Evolutionary conservation across 495 filamentous ascomycete genomes (phyloP).

Genomic region (Penicillium soppii): DNA sequence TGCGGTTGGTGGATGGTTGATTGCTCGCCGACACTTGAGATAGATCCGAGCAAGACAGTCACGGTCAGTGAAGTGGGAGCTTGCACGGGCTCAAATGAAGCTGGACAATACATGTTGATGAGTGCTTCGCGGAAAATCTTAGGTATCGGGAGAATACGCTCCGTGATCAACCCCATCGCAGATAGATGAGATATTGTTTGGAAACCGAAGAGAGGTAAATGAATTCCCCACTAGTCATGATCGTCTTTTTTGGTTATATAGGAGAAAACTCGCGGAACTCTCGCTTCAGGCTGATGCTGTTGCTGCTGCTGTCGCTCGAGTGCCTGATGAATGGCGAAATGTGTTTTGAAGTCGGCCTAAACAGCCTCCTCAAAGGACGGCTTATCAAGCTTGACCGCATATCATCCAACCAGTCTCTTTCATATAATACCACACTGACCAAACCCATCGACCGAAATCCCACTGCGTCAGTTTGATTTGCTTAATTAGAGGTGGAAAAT

Average conservation of each 20-base stretch:
- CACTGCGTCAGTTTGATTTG: no score
- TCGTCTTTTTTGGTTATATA: constrained; percentile 15
- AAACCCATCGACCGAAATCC: no score
- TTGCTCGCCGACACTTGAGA: constrained; percentile 29
- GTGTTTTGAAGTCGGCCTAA: constrained; percentile 9
- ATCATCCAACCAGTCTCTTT: constrained; percentile 3
- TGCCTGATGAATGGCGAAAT: not conserved
- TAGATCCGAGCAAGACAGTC: constrained; percentile 45
- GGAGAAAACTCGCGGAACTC: constrained; percentile 6
- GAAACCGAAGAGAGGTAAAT: constrained; percentile 13
- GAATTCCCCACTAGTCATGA: constrained; percentile 25
- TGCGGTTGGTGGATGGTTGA: not conserved
- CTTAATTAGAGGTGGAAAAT: no score
- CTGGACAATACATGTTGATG: constrained; percentile 30
- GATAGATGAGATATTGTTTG: constrained; percentile 11
- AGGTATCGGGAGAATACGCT: constrained; percentile 39
- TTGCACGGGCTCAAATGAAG: constrained; percentile 12
- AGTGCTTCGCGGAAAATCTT: constrained; percentile 22
- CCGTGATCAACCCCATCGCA: constrained; percentile 25
- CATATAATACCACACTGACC: constrained; percentile 11
- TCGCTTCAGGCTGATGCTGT: not conserved
- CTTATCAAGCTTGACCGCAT: constrained; percentile 8
- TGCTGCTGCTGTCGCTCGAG: not conserved
- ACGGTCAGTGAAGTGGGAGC: constrained; percentile 23
- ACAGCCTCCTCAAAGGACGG: constrained; percentile 3